These are phyloP conservation scores for Zalaria obscura DNA, from an alignment of 2,329 filamentous ascomycete genomes.

Conservation along the genomic window DNA sequence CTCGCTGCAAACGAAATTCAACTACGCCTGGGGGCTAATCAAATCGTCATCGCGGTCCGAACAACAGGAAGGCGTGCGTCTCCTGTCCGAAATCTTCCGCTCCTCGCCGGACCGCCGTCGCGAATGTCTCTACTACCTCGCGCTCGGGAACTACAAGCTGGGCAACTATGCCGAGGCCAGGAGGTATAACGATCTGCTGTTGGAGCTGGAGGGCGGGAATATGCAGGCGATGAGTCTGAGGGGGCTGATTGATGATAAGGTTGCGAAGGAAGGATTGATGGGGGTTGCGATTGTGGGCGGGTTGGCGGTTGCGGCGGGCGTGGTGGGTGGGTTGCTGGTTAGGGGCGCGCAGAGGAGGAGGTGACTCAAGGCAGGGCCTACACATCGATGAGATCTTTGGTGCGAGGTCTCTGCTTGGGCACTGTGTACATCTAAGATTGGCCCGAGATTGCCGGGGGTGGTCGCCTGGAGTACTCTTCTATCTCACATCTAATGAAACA, in stretches of 20 bases:
- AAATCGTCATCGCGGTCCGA: constrained; percentile 76
- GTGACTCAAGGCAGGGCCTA: background rate
- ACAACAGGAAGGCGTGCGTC: constrained; percentile 85
- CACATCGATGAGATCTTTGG: too few species aligned
- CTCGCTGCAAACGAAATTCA: constrained; percentile 96
- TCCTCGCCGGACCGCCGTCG: constrained; percentile 81
- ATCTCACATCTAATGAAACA: too few species aligned
- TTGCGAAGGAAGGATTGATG: constrained; percentile 84
- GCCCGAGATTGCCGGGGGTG: too few species aligned
- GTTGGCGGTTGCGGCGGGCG: constrained; percentile 81
- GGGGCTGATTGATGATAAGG: constrained; percentile 85
- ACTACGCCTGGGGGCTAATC: constrained; percentile 97
- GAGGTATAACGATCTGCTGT: constrained; percentile 81
- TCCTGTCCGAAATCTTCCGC: constrained; percentile 94
- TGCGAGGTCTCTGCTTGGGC: too few species aligned
- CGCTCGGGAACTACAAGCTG: constrained; percentile 93
- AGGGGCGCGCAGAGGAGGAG: constrained; percentile 52
- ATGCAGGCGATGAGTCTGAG: constrained; percentile 79
- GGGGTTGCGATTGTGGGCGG: constrained; percentile 92
- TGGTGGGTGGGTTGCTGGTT: constrained; percentile 77
- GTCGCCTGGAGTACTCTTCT: too few species aligned
- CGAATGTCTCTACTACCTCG: constrained; percentile 97
- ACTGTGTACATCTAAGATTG: too few species aligned
- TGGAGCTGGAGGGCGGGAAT: constrained; percentile 85
- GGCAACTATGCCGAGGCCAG: constrained; percentile 93